Conservation (phyloP, 2,329 filamentous ascomycete species). For the Fusarium protoensiforme region DNA sequence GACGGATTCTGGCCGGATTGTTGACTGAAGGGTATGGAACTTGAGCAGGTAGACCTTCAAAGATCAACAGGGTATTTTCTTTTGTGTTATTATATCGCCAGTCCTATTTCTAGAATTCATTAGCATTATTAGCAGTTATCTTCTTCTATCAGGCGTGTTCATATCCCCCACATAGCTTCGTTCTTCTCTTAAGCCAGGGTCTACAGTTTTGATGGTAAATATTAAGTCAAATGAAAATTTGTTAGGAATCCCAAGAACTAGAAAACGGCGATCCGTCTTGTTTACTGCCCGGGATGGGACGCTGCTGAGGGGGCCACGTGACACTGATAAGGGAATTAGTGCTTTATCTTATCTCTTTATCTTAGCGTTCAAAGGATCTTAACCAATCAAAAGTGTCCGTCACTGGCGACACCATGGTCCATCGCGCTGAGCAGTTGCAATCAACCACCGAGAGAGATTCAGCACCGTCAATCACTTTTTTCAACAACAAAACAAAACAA, state of each 20-base stretch:
- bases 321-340: neutral
- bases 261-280: neutral
- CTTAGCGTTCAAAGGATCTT: neutral
- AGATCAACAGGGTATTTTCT: neutral
- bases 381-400: neutral
- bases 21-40: neutral
- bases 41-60: neutral
- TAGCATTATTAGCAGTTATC: neutral
- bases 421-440: neutral
- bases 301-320: neutral
- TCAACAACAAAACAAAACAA: neutral
- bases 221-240: neutral
- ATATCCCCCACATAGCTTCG: neutral
- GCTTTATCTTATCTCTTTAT: neutral
- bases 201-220: neutral
- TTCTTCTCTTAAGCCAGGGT: neutral
- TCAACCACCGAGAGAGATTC: neutral
- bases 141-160: neutral
- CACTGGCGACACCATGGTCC: neutral
- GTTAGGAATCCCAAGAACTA: neutral
- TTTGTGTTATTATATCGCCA: neutral
- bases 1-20: neutral
- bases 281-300: neutral
- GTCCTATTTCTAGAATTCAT: neutral
- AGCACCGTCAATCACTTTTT: neutral